Evolutionary conservation across 805 yeast species (phyloP).

Genomic region (Teunomyces atbi): DNA sequence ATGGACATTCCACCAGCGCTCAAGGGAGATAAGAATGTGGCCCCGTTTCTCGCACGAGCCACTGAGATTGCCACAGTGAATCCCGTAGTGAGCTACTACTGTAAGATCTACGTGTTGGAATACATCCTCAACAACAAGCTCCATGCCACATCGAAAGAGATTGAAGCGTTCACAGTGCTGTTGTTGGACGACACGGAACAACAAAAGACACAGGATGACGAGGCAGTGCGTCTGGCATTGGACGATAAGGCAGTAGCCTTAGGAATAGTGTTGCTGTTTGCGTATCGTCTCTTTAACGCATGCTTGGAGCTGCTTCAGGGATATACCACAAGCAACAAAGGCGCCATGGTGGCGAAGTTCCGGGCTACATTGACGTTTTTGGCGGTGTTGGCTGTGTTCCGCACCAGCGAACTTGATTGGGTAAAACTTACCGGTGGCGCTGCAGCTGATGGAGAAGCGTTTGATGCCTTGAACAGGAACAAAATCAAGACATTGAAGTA

Average conservation of each 20-base stretch:
- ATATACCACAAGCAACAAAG: slow-evolving; percentile 25
- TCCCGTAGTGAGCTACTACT: slow-evolving; percentile 71
- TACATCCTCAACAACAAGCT: slow-evolving; percentile 58
- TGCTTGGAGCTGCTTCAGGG: slow-evolving; percentile 25
- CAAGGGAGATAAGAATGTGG: slow-evolving; percentile 36
- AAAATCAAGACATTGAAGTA: slow-evolving; percentile 37
- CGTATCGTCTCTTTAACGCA: slow-evolving; percentile 34
- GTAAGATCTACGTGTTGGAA: slow-evolving; percentile 69
- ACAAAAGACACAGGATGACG: slow-evolving; percentile 43
- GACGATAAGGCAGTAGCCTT: slow-evolving; percentile 45
- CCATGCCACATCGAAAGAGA: slow-evolving; percentile 55
- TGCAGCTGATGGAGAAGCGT: slow-evolving; percentile 21
- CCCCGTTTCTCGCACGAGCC: slow-evolving; percentile 53
- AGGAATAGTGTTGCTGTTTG: slow-evolving; percentile 29
- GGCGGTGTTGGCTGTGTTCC: slow-evolving; percentile 25
- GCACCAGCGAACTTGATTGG: slow-evolving; percentile 29
- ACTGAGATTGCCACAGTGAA: slow-evolving; percentile 55
- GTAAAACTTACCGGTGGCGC: slow-evolving; percentile 35
- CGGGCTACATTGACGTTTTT: slow-evolving; percentile 38
- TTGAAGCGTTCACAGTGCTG: slow-evolving; percentile 56
- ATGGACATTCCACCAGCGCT: slow-evolving; percentile 24
- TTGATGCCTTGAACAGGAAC: slow-evolving; percentile 26
- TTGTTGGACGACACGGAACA: slow-evolving; percentile 72
- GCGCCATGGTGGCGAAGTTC: slow-evolving; percentile 29
- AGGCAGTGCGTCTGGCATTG: slow-evolving; percentile 49